These are phyloP conservation scores for Aspergillus sp. DNA, from an alignment of 2,329 filamentous ascomycete species.

Conservation along the genomic window DNA sequence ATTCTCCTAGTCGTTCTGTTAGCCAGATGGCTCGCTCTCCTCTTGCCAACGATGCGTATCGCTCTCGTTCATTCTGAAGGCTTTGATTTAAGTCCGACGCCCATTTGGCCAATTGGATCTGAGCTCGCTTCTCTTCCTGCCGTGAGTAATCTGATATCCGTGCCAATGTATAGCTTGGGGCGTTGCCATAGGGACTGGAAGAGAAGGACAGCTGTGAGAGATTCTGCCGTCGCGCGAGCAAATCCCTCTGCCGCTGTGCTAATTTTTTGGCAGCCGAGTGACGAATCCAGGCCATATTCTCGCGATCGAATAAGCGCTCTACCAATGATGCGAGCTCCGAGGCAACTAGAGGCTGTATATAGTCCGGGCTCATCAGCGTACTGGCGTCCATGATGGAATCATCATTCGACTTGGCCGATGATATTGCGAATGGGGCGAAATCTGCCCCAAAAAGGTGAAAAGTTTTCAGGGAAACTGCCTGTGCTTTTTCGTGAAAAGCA, in stretches of 20 bases:
- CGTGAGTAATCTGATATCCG: constrained; percentile 64
- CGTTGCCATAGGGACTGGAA: constrained; percentile 30
- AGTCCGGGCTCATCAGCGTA: constrained; percentile 88
- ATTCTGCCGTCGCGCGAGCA: constrained; percentile 16
- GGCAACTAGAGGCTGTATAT: constrained; percentile 75
- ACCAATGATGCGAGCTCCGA: constrained; percentile 76
- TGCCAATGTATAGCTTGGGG: constrained; percentile 63
- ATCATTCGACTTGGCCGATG: constrained; percentile 72
- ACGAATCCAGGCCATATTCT: constrained; percentile 79
- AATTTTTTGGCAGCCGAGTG: constrained; percentile 84
- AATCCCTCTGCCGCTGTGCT: constrained; percentile 66
- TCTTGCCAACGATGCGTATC: constrained; percentile 66
- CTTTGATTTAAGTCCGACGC: constrained; percentile 79
- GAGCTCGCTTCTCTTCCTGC: constrained; percentile 64
- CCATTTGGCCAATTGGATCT: constrained; percentile 80
- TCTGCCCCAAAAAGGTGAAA: constrained; percentile 68
- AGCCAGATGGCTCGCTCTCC: constrained; percentile 72
- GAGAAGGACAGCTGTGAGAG: constrained; percentile 28
- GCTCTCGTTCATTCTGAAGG: constrained; percentile 71
- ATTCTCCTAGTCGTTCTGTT: constrained; percentile 67
- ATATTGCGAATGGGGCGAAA: constrained; percentile 71
- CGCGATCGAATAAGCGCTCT: constrained; percentile 74
- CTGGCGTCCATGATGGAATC: constrained; percentile 89
- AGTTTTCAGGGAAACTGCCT: constrained; percentile 59
- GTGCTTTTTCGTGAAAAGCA: constrained; percentile 40